Conservation (phyloP, 176 grass and related monocot species). For the Chloris gayana region DNA sequence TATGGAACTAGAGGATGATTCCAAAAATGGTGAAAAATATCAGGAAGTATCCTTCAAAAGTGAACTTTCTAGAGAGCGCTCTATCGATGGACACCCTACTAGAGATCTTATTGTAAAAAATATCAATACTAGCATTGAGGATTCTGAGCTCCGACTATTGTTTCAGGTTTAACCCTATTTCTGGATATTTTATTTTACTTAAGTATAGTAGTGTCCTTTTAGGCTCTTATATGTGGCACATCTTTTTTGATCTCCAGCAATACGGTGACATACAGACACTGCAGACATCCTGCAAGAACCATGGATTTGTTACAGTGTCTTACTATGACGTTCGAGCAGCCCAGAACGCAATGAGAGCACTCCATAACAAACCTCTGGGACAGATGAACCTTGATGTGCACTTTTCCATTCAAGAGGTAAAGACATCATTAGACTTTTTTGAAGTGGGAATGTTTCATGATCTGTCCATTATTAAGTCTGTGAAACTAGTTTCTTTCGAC, state of each 20-base stretch:
- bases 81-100: conserved; percentile 48
- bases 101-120: conserved; percentile 71
- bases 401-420: conserved; percentile 67
- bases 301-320: conserved; percentile 64
- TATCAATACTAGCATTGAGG: conserved; percentile 50
- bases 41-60: conserved; percentile 39
- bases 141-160: conserved; percentile 53
- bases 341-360: conserved; percentile 50
- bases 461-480: not conserved
- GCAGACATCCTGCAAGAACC: conserved; percentile 56
- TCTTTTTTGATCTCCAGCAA: conserved; percentile 52
- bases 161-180: conserved; percentile 50
- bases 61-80: conserved; percentile 46
- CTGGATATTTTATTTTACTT: conserved; percentile 6
- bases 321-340: conserved; percentile 74
- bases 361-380: conserved; percentile 57
- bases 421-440: not conserved
- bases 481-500: not conserved
- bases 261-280: conserved; percentile 67
- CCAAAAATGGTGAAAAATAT: conserved; percentile 33
- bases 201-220: conserved; percentile 7
- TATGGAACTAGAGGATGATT: conserved; percentile 74
- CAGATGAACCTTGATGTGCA: conserved; percentile 65
- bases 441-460: conserved; percentile 1
- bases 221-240: conserved; percentile 6